These are phyloP conservation scores for Trypanosoma theileri DNA, from an alignment of 208 protist species.

Conservation along the genomic window DNA sequence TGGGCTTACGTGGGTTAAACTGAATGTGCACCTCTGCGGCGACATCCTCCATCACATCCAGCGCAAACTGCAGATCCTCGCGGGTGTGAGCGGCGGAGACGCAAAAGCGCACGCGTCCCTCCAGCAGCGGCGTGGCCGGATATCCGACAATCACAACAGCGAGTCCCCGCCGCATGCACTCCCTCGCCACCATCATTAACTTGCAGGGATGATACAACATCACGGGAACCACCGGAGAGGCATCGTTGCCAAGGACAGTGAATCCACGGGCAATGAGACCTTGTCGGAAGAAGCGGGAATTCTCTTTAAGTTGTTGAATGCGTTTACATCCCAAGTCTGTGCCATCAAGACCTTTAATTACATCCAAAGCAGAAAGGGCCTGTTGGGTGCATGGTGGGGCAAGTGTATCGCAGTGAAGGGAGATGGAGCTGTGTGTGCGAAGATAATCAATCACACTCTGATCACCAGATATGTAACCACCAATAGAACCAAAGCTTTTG, in stretches of 20 bases:
- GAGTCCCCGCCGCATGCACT: constrained; percentile 87
- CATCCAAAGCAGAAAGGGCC: constrained; percentile 82
- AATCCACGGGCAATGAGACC: constrained; percentile 80
- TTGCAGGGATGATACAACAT: constrained; percentile 95
- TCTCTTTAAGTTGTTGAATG: constrained; percentile 80
- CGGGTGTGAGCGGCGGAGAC: constrained; percentile 94
- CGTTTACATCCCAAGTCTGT: constrained; percentile 81
- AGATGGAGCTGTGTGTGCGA: constrained; percentile 59
- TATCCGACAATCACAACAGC: constrained; percentile 97
- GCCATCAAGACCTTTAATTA: constrained; percentile 91
- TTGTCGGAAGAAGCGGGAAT: constrained; percentile 84
- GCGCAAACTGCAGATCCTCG: constrained; percentile 90
- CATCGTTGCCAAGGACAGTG: constrained; percentile 85
- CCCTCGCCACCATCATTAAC: constrained; percentile 83
- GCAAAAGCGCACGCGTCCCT: constrained; percentile 91
- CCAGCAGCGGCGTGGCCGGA: constrained; percentile 95
- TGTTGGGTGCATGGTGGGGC: constrained; percentile 89
- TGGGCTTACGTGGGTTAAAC: constrained; percentile 36
- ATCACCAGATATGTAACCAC: constrained; percentile 95
- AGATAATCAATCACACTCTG: constrained; percentile 73
- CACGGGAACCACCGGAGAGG: constrained; percentile 95
- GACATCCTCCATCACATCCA: constrained; percentile 89
- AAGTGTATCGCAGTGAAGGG: constrained; percentile 81
- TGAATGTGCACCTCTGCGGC: constrained; percentile 69
- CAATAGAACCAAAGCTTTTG: constrained; percentile 96